Evolutionary conservation across 1,284 basidiomycete genomes (phyloP).

Genomic region (Ustilago vetiveriae): DNA sequence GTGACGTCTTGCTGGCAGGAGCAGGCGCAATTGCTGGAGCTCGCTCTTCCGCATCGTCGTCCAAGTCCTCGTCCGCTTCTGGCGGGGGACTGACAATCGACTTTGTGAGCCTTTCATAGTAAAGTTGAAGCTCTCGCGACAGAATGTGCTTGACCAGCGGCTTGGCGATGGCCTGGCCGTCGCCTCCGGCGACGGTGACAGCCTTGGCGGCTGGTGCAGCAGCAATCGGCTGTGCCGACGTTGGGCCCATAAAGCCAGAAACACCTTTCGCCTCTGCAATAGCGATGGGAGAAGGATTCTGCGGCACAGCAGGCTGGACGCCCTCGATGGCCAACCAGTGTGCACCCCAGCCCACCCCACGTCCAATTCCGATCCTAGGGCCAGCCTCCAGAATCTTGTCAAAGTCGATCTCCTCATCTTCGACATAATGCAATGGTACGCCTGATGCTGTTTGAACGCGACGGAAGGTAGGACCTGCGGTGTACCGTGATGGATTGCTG

Average conservation of each 20-base stretch:
- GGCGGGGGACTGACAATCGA: conserved; percentile 60
- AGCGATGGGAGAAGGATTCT: conserved; percentile 80
- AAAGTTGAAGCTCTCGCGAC: conserved; percentile 92
- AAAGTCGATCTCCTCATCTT: conserved; percentile 98
- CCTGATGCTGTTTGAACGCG: conserved; percentile 67
- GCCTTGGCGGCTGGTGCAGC: conserved; percentile 62
- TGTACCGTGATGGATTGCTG: conserved; percentile 23
- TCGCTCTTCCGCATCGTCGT: conserved; percentile 32
- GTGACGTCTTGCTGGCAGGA: conserved; percentile 2
- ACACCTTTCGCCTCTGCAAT: conserved; percentile 32
- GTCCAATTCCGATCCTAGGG: conserved; percentile 57
- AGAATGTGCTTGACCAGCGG: conserved; percentile 84
- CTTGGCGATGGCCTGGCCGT: conserved; percentile 55
- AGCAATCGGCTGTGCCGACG: conserved; percentile 51
- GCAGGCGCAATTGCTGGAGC: neutral
- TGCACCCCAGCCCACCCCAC: conserved; percentile 65
- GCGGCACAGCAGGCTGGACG: conserved; percentile 93
- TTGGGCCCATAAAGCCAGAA: conserved; percentile 35
- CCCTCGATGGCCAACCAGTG: conserved; percentile 99
- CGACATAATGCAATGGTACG: conserved; percentile 79
- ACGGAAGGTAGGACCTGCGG: conserved; percentile 63
- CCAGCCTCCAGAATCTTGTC: conserved; percentile 70
- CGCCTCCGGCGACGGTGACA: conserved; percentile 45
- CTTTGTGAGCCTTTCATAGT: conserved; percentile 89
- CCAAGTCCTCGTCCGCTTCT: conserved; percentile 54